Evolutionary conservation across 495 filamentous ascomycete species (phyloP).

Genomic region (Daldinia loculata): DNA sequence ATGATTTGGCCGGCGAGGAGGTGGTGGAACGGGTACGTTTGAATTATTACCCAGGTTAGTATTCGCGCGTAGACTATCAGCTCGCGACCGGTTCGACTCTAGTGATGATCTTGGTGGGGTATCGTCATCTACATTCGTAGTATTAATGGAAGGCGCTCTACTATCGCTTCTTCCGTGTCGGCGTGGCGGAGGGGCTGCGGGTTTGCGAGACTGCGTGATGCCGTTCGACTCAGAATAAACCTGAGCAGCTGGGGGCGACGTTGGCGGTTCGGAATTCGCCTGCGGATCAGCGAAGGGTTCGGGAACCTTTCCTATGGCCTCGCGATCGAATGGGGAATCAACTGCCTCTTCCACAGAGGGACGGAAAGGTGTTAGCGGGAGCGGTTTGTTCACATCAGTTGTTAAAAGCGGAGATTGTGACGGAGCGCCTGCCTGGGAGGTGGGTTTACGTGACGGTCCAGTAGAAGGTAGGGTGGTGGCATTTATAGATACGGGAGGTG

Average conservation of each 20-base stretch:
- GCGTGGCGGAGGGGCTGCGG: constrained; percentile 59
- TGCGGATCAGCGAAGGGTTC: constrained; percentile 47
- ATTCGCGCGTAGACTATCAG: constrained; percentile 51
- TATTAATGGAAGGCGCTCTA: constrained; percentile 40
- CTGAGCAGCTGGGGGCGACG: constrained; percentile 46
- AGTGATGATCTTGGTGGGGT: constrained; percentile 52
- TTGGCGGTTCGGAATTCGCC: constrained; percentile 38
- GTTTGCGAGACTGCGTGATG: constrained; percentile 47
- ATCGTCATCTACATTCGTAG: constrained; percentile 46
- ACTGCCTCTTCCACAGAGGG: constrained; percentile 51
- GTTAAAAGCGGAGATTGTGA: constrained; percentile 24
- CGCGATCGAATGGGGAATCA: constrained; percentile 55
- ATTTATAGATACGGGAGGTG: constrained; percentile 39
- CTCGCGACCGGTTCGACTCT: constrained; percentile 54
- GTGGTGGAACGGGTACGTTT: constrained; percentile 54
- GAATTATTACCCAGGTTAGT: constrained; percentile 20
- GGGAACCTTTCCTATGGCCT: constrained; percentile 56
- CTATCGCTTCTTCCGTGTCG: constrained; percentile 55
- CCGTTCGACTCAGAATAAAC: constrained; percentile 46
- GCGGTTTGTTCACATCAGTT: constrained; percentile 61
- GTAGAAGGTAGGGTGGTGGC: constrained; percentile 36
- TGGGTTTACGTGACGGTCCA: constrained; percentile 39
- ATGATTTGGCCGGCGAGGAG: constrained; percentile 53
- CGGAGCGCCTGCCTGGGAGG: constrained; percentile 16
- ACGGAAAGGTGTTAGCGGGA: constrained; percentile 54